phyloP scores from a whole-genome alignment of 192 early-diverging fungal genomes.

The Thamnidium elegans region DNA sequence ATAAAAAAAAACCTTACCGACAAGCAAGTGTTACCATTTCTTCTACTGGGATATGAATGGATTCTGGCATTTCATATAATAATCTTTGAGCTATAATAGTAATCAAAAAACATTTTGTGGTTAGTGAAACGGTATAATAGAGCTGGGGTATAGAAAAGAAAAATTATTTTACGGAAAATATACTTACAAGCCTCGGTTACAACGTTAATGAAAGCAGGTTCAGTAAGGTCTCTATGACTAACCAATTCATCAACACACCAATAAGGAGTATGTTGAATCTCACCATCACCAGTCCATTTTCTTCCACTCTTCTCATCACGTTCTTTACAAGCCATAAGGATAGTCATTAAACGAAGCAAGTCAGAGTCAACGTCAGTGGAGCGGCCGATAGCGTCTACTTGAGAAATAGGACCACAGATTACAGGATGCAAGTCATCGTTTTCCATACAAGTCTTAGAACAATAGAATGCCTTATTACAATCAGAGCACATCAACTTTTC shows the following conservation, averaged over 20 bases:
- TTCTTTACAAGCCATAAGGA: constrained; percentile 14
- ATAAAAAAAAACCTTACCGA: constrained; percentile 47
- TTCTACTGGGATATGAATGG: constrained; percentile 35
- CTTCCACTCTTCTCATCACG: neutral
- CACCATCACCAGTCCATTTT: neutral
- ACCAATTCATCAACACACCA: constrained; percentile 27
- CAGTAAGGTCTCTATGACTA: constrained; percentile 23
- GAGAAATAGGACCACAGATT: constrained; percentile 16
- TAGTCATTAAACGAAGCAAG: constrained; percentile 24
- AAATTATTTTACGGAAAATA: neutral
- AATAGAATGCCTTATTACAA: constrained; percentile 42
- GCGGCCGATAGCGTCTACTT: constrained; percentile 14
- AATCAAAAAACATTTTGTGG: constrained; percentile 13
- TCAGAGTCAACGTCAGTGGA: constrained; percentile 28
- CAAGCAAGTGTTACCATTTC: constrained; percentile 37
- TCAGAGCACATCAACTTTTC: constrained; percentile 28
- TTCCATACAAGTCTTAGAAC: constrained; percentile 35
- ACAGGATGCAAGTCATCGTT: constrained; percentile 33
- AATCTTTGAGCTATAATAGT: constrained; percentile 44
- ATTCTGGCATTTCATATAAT: constrained; percentile 34
- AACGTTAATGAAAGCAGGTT: constrained; percentile 24
- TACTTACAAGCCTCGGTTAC: constrained; percentile 28
- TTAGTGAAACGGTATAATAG: constrained; percentile 3
- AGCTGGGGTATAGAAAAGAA: neutral
- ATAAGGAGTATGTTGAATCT: neutral